Conservation (phyloP, 2,329 filamentous ascomycete species). For the Pezicula carpinea region DNA sequence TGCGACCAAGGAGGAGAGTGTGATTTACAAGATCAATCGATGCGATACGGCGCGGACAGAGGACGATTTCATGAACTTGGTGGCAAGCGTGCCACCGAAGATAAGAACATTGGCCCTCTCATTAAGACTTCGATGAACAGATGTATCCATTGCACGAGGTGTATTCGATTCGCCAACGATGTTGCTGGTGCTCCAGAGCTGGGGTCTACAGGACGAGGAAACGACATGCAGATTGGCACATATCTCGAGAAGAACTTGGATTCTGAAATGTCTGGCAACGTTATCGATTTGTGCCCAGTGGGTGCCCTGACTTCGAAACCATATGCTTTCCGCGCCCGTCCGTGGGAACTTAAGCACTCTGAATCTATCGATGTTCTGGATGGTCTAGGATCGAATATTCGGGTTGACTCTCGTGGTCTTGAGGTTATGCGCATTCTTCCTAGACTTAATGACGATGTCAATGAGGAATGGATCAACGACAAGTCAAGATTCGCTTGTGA, state of each 20-base stretch:
- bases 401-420: conserved; percentile 85
- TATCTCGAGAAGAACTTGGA: conserved; percentile 94
- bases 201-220: conserved; percentile 90
- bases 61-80: conserved; percentile 94
- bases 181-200: conserved; percentile 93
- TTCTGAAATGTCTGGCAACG: conserved; percentile 92
- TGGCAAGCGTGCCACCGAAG: conserved; percentile 96
- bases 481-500: conserved; percentile 96
- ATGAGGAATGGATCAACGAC: conserved; percentile 99
- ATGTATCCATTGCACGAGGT: conserved; percentile 98
- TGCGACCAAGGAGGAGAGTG: conserved; percentile 99
- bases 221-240: conserved; percentile 96
- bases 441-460: conserved; percentile 93
- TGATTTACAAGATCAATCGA: conserved; percentile 98
- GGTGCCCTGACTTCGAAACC: conserved; percentile 96
- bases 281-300: conserved; percentile 97
- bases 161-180: conserved; percentile 96
- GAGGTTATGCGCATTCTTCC: conserved; percentile 95
- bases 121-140: conserved; percentile 99
- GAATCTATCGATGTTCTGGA: conserved; percentile 95
- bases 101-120: conserved; percentile 97
- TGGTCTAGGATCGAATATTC: conserved; percentile 88
- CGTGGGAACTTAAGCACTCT: conserved; percentile 95
- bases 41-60: conserved; percentile 95
- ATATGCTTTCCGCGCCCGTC: conserved; percentile 92